These are phyloP conservation scores for Geranomyces michiganensis DNA, from an alignment of 192 early-diverging fungal species.

Conservation along the genomic window DNA sequence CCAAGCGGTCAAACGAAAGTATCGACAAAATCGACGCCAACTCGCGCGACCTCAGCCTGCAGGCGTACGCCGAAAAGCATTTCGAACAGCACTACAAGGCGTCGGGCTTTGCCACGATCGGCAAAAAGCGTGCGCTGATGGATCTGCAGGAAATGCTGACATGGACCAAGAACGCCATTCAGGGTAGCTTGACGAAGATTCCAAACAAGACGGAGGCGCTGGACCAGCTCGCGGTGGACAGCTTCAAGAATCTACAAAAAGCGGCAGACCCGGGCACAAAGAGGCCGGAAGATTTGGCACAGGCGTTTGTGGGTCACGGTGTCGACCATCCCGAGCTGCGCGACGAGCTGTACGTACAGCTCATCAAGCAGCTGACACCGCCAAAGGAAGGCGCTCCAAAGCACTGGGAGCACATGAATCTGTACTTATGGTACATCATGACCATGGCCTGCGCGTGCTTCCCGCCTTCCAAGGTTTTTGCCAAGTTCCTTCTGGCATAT, in stretches of 20 bases:
- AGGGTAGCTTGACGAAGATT: constrained; percentile 36
- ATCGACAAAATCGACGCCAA: constrained; percentile 42
- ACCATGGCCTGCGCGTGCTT: constrained; percentile 45
- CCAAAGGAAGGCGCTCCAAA: constrained; percentile 38
- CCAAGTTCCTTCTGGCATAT: constrained; percentile 51
- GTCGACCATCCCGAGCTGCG: constrained; percentile 43
- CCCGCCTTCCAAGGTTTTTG: constrained; percentile 51
- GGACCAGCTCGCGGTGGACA: constrained; percentile 35
- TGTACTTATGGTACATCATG: constrained; percentile 47
- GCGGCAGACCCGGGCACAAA: constrained; percentile 46
- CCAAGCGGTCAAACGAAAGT: constrained; percentile 33
- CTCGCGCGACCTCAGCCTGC: constrained; percentile 32
- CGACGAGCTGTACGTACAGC: constrained; percentile 57
- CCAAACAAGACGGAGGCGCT: constrained; percentile 33
- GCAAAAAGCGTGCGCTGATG: constrained; percentile 28
- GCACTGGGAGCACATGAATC: constrained; percentile 45
- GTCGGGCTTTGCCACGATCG: constrained; percentile 29
- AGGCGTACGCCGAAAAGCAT: constrained; percentile 43
- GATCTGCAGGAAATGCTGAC: constrained; percentile 44
- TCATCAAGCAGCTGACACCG: constrained; percentile 49
- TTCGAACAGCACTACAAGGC: constrained; percentile 44
- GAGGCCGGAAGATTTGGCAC: constrained; percentile 41
- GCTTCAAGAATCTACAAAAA: constrained; percentile 43
- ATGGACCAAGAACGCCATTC: constrained; percentile 39
- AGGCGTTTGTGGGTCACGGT: constrained; percentile 39